These are phyloP conservation scores for Mucor plumbeus DNA, from an alignment of 371 early-diverging fungal species.

Conservation along the genomic window DNA sequence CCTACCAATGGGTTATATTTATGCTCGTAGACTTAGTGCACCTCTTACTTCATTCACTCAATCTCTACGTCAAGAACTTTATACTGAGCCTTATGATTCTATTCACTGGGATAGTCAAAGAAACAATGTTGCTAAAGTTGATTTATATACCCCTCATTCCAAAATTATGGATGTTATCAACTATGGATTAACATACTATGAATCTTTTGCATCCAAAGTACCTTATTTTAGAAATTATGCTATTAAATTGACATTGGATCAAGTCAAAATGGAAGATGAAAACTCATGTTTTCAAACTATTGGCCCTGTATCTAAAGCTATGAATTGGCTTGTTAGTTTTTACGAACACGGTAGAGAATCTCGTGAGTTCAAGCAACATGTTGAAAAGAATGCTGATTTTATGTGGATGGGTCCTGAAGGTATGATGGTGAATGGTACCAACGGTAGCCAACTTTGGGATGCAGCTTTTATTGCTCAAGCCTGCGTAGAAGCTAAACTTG, in stretches of 20 bases:
- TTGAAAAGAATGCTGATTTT: slow-evolving; percentile 77
- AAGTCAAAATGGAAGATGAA: slow-evolving; percentile 87
- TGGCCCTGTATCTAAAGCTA: slow-evolving; percentile 93
- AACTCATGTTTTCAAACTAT: slow-evolving; percentile 90
- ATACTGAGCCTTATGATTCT: slow-evolving; percentile 78
- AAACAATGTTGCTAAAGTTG: slow-evolving; percentile 82
- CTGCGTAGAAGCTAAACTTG: slow-evolving; percentile 63
- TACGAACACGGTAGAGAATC: slow-evolving; percentile 91
- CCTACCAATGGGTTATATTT: slow-evolving; percentile 94
- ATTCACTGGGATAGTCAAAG: slow-evolving; percentile 86
- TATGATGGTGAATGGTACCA: slow-evolving; percentile 97
- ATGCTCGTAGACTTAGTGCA: slow-evolving; percentile 72
- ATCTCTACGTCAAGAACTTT: slow-evolving; percentile 86
- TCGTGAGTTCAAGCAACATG: slow-evolving; percentile 77
- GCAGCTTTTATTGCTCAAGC: slow-evolving; percentile 90
- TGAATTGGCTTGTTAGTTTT: slow-evolving; percentile 87
- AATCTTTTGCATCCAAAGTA: slow-evolving; percentile 54
- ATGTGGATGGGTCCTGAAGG: slow-evolving; percentile 92
- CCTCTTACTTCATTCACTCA: slow-evolving; percentile 70
- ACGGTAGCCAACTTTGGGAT: slow-evolving; percentile 98
- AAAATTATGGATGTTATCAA: slow-evolving; percentile 78
- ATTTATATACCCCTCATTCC: slow-evolving; percentile 88
- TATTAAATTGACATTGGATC: slow-evolving; percentile 75
- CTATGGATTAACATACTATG: slow-evolving; percentile 67
- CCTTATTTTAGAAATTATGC: slow-evolving; percentile 73